Base-by-base conservation (phyloP, 2,329 filamentous ascomycete species). In the Scedosporium minutisporum region DNA sequence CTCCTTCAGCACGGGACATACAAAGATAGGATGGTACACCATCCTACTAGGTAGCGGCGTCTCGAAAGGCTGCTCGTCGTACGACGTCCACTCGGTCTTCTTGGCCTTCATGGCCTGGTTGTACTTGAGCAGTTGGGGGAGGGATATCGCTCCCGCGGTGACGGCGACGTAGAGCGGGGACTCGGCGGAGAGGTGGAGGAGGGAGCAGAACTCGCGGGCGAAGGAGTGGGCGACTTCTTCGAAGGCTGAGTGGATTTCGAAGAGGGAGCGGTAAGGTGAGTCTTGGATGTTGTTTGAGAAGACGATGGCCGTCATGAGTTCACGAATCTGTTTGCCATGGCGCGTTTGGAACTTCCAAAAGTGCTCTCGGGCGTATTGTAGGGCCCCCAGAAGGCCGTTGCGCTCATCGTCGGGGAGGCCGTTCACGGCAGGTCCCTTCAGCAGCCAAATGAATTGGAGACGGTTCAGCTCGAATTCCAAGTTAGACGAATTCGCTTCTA, bases 1-100 rank as follows among this genome's bases (percentile, higher is more conserved):
- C 72, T 97, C 95, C 74, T 97, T 97, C 69, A 89, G 93, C 4
- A 99, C 95, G 0, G 95, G 95, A 71, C 95, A 99, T 51, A 99
- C 95, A 72, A 99, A 99, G 71, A 99, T 97, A 63, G 90, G 90
- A 74, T 99, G 95, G 78, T 96, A 99, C 58, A 87, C 78, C 82
- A 85, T 85, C 66, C 78, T 81, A 59, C 74, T 71, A 0, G 84
- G 83, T 1, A 87, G 75, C 2, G 84, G 81, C 1, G 84, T 87
- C 69, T 90, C 82, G 71, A 93, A 95, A 0, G 93, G 91, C 18
- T 99, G 79, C 74, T 99, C 95, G 70, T 95, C 87, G 65, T 89
- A 84, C 4, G 91, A 93, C 0, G 93, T 97, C 95, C 95, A 99
- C 74, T 96, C 93, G 0, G 93, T 96, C 65, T 90, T 87, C 75